These are phyloP conservation scores for Alternaria brassicae DNA, from an alignment of 2,329 filamentous ascomycete genomes.

Conservation along the genomic window DNA sequence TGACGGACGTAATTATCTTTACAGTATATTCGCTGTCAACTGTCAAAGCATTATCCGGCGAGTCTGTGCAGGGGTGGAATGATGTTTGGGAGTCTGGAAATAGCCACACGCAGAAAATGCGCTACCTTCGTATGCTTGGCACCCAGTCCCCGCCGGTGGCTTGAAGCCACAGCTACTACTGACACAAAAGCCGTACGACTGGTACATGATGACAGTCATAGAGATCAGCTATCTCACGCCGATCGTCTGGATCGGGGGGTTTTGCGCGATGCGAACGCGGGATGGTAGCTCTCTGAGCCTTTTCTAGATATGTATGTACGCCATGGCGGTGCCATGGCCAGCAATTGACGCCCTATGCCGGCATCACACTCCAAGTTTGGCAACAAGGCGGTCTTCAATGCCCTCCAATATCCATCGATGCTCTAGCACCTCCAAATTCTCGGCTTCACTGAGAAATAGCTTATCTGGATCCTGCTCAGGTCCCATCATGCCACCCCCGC, in stretches of 20 bases:
- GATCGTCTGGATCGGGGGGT: slow-evolving; percentile 28
- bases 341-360: slow-evolving; percentile 11
- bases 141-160: slow-evolving; percentile 18
- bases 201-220: slow-evolving; percentile 37
- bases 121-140: slow-evolving; percentile 13
- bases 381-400: slow-evolving; percentile 83
- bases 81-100: slow-evolving; percentile 15
- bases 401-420: slow-evolving; percentile 91
- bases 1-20: slow-evolving; percentile 7
- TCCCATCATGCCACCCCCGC: slow-evolving; percentile 82
- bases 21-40: slow-evolving; percentile 11
- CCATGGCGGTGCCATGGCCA: slow-evolving; percentile 17
- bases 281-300: slow-evolving; percentile 29
- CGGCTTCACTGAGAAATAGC: slow-evolving; percentile 88
- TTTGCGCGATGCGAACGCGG: slow-evolving; percentile 25
- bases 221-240: slow-evolving; percentile 35
- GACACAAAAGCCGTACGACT: slow-evolving; percentile 31
- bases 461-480: slow-evolving; percentile 96
- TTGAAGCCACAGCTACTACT: slow-evolving; percentile 28
- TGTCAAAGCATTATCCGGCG: slow-evolving; percentile 26
- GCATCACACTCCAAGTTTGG: slow-evolving; percentile 42
- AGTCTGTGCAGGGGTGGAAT: slow-evolving; percentile 29
- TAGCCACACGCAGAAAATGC: slow-evolving; percentile 3
- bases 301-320: slow-evolving; percentile 13
- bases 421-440: slow-evolving; percentile 94